Evolutionary conservation across 768 basidiomycete species (phyloP).

Genomic region (Leucosporidium scottii): DNA sequence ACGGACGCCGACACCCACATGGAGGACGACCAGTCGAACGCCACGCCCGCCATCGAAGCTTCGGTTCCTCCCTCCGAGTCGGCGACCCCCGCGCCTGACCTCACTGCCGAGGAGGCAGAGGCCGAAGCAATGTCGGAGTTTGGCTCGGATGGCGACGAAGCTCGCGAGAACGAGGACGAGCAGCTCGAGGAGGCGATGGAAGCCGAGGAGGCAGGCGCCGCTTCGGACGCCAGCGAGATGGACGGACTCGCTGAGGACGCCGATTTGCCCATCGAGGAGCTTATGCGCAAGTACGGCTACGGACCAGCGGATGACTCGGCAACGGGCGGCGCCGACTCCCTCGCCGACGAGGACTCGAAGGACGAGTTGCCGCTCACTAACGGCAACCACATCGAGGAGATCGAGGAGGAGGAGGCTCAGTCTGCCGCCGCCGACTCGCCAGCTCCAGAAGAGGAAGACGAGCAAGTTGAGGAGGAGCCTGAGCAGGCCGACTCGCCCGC

Average conservation of each 20-base stretch:
- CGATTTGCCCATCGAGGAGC: slow-evolving; percentile 39
- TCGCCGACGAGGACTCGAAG: background rate
- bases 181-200: slow-evolving; percentile 35
- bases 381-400: slow-evolving; percentile 18
- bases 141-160: slow-evolving; percentile 36
- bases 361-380: slow-evolving; percentile 19
- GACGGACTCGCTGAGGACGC: slow-evolving; percentile 45
- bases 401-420: slow-evolving; percentile 18
- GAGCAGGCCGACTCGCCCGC: slow-evolving; percentile 15
- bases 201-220: slow-evolving; percentile 29
- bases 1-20: slow-evolving; percentile 17
- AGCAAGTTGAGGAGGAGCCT: slow-evolving; percentile 23
- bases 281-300: slow-evolving; percentile 31
- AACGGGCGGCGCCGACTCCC: background rate
- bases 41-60: background rate
- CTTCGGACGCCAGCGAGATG: slow-evolving; percentile 39
- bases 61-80: background rate
- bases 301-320: slow-evolving; percentile 4
- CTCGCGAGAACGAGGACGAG: slow-evolving; percentile 33
- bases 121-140: slow-evolving; percentile 33
- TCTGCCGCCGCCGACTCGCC: slow-evolving; percentile 5
- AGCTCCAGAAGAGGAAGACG: slow-evolving; percentile 19
- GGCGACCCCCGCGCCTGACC: background rate
- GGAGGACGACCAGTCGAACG: slow-evolving; percentile 1
- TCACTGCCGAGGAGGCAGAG: slow-evolving; percentile 27